Percentiles rank a stretch among this genome's conserved stretches.
These are phyloP conservation scores for Zygoascus bituminiphila DNA, from an alignment of 805 yeast species.

Conservation along the genomic window DNA sequence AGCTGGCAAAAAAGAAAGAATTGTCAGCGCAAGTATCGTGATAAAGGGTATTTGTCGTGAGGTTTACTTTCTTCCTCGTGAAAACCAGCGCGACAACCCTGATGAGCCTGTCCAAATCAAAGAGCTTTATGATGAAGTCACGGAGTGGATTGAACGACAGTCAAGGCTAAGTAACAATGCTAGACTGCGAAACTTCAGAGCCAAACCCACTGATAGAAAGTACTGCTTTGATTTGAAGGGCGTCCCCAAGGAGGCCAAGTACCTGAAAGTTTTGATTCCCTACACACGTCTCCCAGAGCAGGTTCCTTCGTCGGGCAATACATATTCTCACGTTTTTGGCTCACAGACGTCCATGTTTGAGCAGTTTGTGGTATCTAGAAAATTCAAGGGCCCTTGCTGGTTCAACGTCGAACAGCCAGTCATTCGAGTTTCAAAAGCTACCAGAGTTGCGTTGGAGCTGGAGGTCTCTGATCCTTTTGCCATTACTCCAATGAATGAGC, in stretches of 20 bases:
- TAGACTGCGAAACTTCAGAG: conserved; percentile 36
- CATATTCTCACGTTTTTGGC: conserved; percentile 76
- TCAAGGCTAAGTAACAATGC: conserved; percentile 23
- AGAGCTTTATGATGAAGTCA: conserved; percentile 73
- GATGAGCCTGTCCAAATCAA: conserved; percentile 28
- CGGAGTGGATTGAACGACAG: conserved; percentile 53
- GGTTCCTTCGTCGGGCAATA: conserved; percentile 42
- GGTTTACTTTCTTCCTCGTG: conserved; percentile 61
- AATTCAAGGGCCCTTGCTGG: conserved; percentile 98
- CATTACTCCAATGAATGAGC: conserved; percentile 40
- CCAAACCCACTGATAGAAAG: conserved; percentile 64
- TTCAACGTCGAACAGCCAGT: conserved; percentile 60
- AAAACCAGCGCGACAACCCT: conserved; percentile 30
- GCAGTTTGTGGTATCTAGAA: conserved; percentile 70
- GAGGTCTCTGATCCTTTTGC: conserved; percentile 30
- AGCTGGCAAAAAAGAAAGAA: conserved; percentile 28
- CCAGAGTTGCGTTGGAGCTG: not conserved
- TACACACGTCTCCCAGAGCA: conserved; percentile 24
- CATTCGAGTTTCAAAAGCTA: conserved; percentile 41
- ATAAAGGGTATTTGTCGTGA: conserved; percentile 62
- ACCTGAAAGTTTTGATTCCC: conserved; percentile 71
- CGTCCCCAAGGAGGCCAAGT: conserved; percentile 71
- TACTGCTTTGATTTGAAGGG: conserved; percentile 84
- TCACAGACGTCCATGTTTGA: conserved; percentile 68
- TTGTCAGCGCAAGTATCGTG: conserved; percentile 69